Percentiles rank a stretch among this genome's conserved stretches.
Conservation (phyloP, 176 grass and related monocot genomes). For the Carex parvula region DNA sequence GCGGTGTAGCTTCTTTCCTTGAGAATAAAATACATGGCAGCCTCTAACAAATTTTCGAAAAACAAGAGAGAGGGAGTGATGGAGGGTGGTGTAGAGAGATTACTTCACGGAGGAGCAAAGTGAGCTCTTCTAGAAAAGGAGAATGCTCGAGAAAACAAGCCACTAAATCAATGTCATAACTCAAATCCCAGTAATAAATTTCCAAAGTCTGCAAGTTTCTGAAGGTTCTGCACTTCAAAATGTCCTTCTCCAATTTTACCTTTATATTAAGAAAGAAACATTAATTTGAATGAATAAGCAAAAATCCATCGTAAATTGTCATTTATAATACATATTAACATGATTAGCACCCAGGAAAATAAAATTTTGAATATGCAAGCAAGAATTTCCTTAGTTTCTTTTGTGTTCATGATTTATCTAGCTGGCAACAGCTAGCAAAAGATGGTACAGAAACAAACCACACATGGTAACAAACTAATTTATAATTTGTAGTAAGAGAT, state of each 20-base stretch:
- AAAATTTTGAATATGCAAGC: not conserved
- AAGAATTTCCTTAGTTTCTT: not conserved
- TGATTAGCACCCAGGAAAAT: not conserved
- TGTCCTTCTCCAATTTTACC: not conserved
- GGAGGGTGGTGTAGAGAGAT: not conserved
- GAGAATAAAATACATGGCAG: too few relatives aligned
- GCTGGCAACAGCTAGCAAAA: too few relatives aligned
- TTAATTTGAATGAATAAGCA: not conserved
- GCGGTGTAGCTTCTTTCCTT: too few relatives aligned
- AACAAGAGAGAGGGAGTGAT: not conserved
- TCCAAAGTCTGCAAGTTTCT: not conserved
- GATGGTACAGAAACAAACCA: too few relatives aligned
- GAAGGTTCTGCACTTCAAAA: not conserved
- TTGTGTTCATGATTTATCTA: too few relatives aligned
- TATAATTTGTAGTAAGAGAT: not conserved
- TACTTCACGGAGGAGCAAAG: not conserved
- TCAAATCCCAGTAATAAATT: not conserved
- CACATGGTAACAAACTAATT: not conserved
- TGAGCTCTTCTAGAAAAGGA: not conserved
- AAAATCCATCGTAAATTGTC: not conserved
- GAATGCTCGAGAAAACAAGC: not conserved
- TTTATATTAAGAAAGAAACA: not conserved
- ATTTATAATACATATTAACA: not conserved
- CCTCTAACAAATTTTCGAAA: too few relatives aligned
- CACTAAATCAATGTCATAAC: not conserved